phyloP scores from a whole-genome alignment of 345 rosid species.

The Acer campestre region DNA sequence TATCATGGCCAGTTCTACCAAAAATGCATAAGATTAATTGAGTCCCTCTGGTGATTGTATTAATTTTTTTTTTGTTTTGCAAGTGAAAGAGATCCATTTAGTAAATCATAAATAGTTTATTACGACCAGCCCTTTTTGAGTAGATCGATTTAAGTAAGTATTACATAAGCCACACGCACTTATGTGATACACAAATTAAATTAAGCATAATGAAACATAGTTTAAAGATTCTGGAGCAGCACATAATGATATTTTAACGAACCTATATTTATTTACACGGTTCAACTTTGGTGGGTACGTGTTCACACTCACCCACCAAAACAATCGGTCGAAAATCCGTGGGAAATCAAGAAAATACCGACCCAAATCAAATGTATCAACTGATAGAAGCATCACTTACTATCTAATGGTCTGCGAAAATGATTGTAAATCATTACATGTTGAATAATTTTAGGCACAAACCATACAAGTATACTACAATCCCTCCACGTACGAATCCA shows the following conservation, averaged over 20 bases:
- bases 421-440: constrained; percentile 28
- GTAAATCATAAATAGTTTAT: too few species aligned
- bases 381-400: neutral
- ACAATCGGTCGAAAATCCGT: neutral
- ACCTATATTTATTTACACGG: neutral
- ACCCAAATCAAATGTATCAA: constrained; percentile 2
- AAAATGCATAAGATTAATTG: too few species aligned
- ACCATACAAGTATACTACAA: neutral
- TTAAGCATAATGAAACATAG: neutral
- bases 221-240: neutral
- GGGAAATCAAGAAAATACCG: too few species aligned
- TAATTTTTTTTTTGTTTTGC: too few species aligned
- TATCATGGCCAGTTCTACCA: too few species aligned
- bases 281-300: too few species aligned
- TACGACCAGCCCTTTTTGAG: too few species aligned
- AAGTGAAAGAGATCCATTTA: too few species aligned
- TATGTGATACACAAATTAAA: neutral
- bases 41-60: too few species aligned
- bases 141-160: neutral
- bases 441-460: constrained; percentile 8
- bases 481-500: constrained; percentile 29
- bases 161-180: constrained; percentile 17
- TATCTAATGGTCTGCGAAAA: neutral
- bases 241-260: neutral
- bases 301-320: neutral